These are phyloP conservation scores for Thielaviopsis euricoi DNA, from an alignment of 2,329 filamentous ascomycete species.

Conservation along the genomic window DNA sequence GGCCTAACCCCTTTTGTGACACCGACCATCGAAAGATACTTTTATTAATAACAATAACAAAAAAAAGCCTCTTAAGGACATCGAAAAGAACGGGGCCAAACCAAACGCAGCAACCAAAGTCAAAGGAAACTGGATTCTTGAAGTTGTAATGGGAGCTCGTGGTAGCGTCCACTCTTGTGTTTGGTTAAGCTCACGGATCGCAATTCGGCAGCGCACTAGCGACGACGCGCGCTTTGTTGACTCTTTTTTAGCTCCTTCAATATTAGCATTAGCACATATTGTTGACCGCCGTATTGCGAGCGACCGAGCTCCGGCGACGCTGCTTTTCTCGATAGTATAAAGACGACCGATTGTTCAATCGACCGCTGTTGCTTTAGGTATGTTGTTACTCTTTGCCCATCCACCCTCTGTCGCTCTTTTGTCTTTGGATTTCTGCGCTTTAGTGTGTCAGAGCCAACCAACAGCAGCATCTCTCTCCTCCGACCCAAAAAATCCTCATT, in stretches of 20 bases:
- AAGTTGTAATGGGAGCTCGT: neutral
- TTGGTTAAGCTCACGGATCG: neutral
- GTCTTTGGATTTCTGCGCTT: neutral
- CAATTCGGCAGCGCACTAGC: neutral
- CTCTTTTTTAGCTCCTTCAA: neutral
- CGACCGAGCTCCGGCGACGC: neutral
- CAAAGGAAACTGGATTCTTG: neutral
- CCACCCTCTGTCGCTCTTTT: neutral
- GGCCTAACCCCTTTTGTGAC: constrained; percentile 3
- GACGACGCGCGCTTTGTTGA: neutral
- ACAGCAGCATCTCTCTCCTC: too few relatives aligned
- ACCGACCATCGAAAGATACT: neutral
- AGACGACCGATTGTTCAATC: neutral
- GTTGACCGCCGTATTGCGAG: neutral
- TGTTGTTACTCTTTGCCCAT: neutral
- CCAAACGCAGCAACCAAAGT: too few relatives aligned
- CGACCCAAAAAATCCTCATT: neutral
- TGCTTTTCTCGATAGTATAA: neutral
- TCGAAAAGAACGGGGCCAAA: too few relatives aligned
- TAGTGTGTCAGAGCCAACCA: neutral
- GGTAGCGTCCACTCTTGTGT: neutral
- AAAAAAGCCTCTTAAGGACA: too few relatives aligned
- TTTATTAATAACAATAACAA: too few relatives aligned
- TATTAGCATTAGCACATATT: neutral
- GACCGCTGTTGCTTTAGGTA: neutral